Base-by-base conservation (phyloP, 768 basidiomycete species). In the Termitomyces eurrhizus region DNA sequence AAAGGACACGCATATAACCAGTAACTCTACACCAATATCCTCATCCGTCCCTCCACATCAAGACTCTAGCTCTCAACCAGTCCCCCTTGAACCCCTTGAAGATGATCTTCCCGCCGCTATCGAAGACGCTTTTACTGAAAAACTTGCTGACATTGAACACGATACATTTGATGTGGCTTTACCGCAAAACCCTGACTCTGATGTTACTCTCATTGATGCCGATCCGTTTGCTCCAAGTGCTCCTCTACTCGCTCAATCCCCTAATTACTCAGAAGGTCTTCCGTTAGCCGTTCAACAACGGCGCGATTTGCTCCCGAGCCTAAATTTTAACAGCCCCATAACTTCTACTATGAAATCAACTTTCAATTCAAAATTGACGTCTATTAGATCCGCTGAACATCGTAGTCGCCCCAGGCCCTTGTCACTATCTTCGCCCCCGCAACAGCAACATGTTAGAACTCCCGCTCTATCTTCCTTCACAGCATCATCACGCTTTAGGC, bases 341-440 rank as follows among this genome's bases (percentile, higher is more conserved):
- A n/a, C 26, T 14, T 18, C 21, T 7, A n/a, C 54, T n/a, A 37
- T 44, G 9, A 11, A 55, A 42, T 13, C 29, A 21, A 55, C n/a
- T 32, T 3, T 16, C 29, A n/a, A 33, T 14, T 4, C 29, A n/a
- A 44, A 41, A 3, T 12, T 8, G n/a, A 42, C n/a, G 29, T 21
- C 12, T 13, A 44, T 41, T 42, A 14, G 21, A 21, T 13, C 1
- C 6, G 7, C 13, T 42, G 11, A 32, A 14, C 18, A 3, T 33
- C 12, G 3, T 41, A 33, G 13, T 44, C 54, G 41, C n/a, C n/a
- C n/a, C 13, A 42, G 29, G n/a, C 41, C 29, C 7, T 21, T 42
- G n/a, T 53, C 32, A 7, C 44, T 56, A 8, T 63, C 62, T 2
- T 64, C 63, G 4, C 63, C 63, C 2, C 48, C 37, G 41, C 52